phyloP scores from a whole-genome alignment of 257 asterid species.

The Solanum infundibuliforme region DNA sequence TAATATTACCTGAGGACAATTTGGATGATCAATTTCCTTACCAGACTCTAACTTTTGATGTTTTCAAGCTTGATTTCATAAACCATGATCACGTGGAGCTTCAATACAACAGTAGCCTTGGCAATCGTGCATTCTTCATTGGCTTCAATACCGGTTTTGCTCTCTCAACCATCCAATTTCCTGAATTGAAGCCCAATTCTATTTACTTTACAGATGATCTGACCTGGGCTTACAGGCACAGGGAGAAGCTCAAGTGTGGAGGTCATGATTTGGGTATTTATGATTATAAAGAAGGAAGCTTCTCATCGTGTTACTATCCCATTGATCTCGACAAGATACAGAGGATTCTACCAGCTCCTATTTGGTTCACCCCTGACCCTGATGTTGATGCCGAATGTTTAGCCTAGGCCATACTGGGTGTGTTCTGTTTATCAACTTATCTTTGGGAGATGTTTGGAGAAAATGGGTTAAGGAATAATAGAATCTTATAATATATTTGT shows the following conservation, averaged over 20 bases:
- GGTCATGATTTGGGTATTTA: not conserved
- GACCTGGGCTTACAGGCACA: not conserved
- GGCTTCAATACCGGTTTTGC: not conserved
- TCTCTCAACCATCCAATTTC: not conserved
- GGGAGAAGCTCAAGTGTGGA: not conserved
- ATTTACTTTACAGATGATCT: not conserved
- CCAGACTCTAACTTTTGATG: not conserved
- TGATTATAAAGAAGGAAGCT: not conserved
- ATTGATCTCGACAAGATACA: too few species aligned
- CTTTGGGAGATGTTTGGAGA: too few species aligned
- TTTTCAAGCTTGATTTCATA: not conserved
- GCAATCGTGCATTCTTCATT: not conserved
- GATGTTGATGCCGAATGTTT: too few species aligned
- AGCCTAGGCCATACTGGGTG: too few species aligned
- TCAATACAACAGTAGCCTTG: not conserved
- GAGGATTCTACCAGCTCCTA: too few species aligned
- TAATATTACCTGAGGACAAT: not conserved
- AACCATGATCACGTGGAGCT: not conserved
- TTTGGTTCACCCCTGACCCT: too few species aligned
- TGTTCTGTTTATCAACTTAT: too few species aligned
- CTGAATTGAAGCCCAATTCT: not conserved
- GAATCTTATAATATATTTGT: too few species aligned
- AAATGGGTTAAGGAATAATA: too few species aligned
- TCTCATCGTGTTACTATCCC: too few species aligned
- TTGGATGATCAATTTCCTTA: not conserved